Percentiles rank a stretch among this genome's conserved stretches.
phyloP scores from a whole-genome alignment of 495 filamentous ascomycete genomes.

The Penicillium cinerascens region DNA sequence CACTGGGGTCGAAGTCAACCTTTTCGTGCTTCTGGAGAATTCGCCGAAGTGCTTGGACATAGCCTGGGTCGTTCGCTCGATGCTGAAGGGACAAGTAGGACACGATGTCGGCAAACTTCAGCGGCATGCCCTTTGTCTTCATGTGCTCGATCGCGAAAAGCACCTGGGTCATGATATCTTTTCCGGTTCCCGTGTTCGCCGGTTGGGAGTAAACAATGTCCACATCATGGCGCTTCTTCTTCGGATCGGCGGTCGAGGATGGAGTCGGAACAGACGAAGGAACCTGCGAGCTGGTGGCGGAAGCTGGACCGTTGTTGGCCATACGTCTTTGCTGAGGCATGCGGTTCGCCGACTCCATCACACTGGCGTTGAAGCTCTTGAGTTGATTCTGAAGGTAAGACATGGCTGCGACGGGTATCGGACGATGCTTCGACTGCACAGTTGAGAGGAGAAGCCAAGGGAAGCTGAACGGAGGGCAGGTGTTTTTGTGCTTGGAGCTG shows the following conservation, averaged over 20 bases:
- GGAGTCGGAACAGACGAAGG: constrained; percentile 41
- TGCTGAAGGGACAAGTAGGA: constrained; percentile 69
- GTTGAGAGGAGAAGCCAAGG: background rate
- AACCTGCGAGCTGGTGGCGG: constrained; percentile 37
- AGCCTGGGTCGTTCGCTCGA: constrained; percentile 42
- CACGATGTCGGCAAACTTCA: constrained; percentile 69
- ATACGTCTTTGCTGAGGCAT: constrained; percentile 44
- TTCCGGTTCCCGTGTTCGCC: constrained; percentile 68
- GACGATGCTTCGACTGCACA: background rate
- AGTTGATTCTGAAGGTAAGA: constrained; percentile 47
- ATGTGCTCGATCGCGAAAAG: constrained; percentile 80
- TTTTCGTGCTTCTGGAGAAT: constrained; percentile 56
- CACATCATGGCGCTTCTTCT: constrained; percentile 57
- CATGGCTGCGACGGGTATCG: constrained; percentile 27
- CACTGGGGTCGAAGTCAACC: constrained; percentile 64
- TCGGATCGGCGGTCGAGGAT: constrained; percentile 41
- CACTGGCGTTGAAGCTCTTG: constrained; percentile 47
- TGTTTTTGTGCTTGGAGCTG: background rate
- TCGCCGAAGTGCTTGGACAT: constrained; percentile 41
- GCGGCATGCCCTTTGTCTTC: constrained; percentile 67
- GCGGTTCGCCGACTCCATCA: constrained; percentile 41
- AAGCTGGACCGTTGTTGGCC: constrained; percentile 28
- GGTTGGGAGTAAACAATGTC: constrained; percentile 74
- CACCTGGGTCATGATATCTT: constrained; percentile 78
- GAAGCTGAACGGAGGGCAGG: background rate